Evolutionary conservation across 2,329 filamentous ascomycete genomes (phyloP), one percentile per base, ranked within the genome.

Genomic region (Clarireedia homoeocarpa): DNA sequence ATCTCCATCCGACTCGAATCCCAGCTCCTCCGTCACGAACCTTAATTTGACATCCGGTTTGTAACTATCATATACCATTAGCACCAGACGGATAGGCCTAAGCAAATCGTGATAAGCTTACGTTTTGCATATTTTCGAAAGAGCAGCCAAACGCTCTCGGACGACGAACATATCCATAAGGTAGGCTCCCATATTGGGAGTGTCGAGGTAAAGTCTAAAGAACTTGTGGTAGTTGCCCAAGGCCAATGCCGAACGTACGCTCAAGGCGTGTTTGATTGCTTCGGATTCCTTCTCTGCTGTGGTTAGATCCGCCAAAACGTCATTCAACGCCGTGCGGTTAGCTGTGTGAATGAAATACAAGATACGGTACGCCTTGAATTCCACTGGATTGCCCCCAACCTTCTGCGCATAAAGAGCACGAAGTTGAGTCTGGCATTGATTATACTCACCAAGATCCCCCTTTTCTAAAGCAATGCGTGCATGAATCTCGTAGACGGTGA

Each of bases 391-490:
- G 67, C 92, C 94, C 70, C 89, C 89, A 71, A 96, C 77, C 64
- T 89, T 88, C 75, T 89, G 83, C 72, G 83, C 83, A 75, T 99
- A 97, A 68, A 99, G 78, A 63, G 88, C 90, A 73, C 90, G 89
- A 70, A 99, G 80, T 77, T 99, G 94, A 68, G 94, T 97, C 78
- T 99, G 94, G 75, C 94, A 99, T 81, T 99, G 94, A 78, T 99
- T 99, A 94, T 99, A 99, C 94, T 99, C 94, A 99, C 94, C 92
- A 78, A 97, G 83, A 79, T 99, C 94, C 75, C 89, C 91, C 81
- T 95, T 96, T 75, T 99, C 92, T 73, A 99, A 79, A 64, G 94
- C 94, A 74, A 99, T 97, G 59, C 94, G 86, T 62, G 92, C 94
- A 75, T 99, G 94, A 60, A 92, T 95, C 75, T 99, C 94, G 74